Evolutionary conservation across 2,329 filamentous ascomycete species (phyloP), one percentile per base, ranked within the genome.

Genomic region (Leptosphaerulina australis): DNA sequence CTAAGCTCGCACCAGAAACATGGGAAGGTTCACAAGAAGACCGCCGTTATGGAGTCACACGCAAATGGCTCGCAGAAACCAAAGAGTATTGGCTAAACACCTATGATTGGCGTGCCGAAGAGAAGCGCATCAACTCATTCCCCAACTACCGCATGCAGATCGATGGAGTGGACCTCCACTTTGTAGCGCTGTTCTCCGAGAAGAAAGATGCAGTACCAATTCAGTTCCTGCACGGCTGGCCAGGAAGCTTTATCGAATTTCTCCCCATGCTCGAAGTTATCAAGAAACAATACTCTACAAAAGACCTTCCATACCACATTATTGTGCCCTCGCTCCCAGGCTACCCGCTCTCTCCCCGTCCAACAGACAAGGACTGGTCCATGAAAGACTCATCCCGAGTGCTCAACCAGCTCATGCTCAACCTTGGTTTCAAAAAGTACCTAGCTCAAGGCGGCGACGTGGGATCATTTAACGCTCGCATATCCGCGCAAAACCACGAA

Each of bases 381-480:
- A 45, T 73, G 2, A 43, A 68, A 1, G 74, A 78, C 36, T 72
- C 67, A 21, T 73, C 79, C 0, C 63, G 70, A 1, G 64, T 81
- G n/a, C 69, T 84, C 41, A 71, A 85, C 64, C 69, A 76, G 22
- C 58, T 86, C 12, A 83, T 86, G 80, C 48, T 77, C 3, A 74
- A 74, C 0, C 74, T 86, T 0, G 83, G 83, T 0, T 83, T 85
- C 49, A 50, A 63, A 1, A 79, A 78, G 2, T 86, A 85, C 51
- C 64, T 84, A 10, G 75, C 74, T 0, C 82, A 85, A 59, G 83
- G 83, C 4, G 83, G 83, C 8, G 83, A 86, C 59, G 67, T 86
- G 1, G 80, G 81, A 0, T 77, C 74, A 45, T 71, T 75, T 22
- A 50, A 81, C 4, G 68, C 74, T 0, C 64, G 76, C 10, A 51